Evolutionary conservation across 495 filamentous ascomycete species (phyloP).

Genomic region (Glutinoglossum americanum): DNA sequence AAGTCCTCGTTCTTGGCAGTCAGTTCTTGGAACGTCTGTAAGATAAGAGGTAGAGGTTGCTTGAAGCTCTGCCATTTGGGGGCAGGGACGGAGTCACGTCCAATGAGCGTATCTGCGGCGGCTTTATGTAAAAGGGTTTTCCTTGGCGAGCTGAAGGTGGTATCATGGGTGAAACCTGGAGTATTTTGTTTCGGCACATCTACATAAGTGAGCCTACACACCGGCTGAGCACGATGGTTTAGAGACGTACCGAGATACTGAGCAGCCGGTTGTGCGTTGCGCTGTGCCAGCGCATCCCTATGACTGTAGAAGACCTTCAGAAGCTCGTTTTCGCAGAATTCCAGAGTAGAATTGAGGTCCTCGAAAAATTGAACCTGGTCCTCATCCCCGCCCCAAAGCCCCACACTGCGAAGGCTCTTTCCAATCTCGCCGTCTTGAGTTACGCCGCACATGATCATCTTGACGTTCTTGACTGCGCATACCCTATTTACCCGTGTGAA

Average conservation of each 20-base stretch:
- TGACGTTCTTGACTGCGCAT: conserved; percentile 45
- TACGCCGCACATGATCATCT: conserved; percentile 63
- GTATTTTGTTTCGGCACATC: conserved; percentile 12
- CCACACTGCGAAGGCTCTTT: conserved; percentile 55
- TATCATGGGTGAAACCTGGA: conserved; percentile 22
- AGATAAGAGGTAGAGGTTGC: conserved; percentile 72
- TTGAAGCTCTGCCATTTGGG: conserved; percentile 62
- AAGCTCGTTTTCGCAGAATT: conserved; percentile 88
- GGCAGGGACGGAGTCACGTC: conserved; percentile 28
- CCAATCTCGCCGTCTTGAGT: conserved; percentile 52
- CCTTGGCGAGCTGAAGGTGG: conserved; percentile 54
- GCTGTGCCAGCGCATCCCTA: conserved; percentile 7
- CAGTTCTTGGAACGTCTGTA: conserved; percentile 79
- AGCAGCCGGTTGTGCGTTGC: conserved; percentile 6
- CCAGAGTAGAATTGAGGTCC: conserved; percentile 78
- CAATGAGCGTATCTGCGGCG: conserved; percentile 47
- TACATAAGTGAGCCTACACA: conserved; percentile 1
- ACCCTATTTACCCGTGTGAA: conserved; percentile 83
- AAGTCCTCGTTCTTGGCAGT: conserved; percentile 78
- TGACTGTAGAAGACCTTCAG: conserved; percentile 58
- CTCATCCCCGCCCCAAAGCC: conserved; percentile 43
- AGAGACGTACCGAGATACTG: conserved; percentile 7
- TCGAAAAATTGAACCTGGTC: conserved; percentile 57
- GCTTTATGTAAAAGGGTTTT: conserved; percentile 54
- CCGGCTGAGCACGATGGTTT: conserved; percentile 7